Base-by-base conservation (phyloP, 148 eudicot species). In the Chenopodium album region DNA sequence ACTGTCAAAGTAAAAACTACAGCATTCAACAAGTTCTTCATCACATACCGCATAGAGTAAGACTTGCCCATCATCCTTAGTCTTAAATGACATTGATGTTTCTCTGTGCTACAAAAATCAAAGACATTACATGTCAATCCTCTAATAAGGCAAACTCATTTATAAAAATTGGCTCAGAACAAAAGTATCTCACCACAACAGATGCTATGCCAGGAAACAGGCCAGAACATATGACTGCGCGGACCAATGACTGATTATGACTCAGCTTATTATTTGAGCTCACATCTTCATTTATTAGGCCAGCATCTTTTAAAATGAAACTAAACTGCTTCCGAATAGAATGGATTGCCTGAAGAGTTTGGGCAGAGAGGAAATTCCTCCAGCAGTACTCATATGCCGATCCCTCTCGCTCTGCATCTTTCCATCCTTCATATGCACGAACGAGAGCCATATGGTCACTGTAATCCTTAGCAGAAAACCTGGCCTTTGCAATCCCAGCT, bases 371-470 rank as follows among this genome's bases (percentile, higher is more conserved):
- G 78, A 97, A 97, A 85, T 94, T 97, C 85, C 98, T 94, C 99
- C 99, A 97, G 88, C 99, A 97, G 73, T 88, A 97, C 84, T 97
- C 99, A 66, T 97, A 97, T n/a, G 97, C 94, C 16, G 99, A 91
- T 83, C 99, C 99, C 89, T 92, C 99, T 86, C 97, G 89, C 64
- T 97, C 98, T 28, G 99, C 98, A 81, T 97, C 99, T 86, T 94
- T 97, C 99, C 99, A 97, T 84, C 99, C 99, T 90, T 97, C 99
- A 87, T 92, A 97, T 78, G 99, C 99, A 87, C 99, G 99, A 66
- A 97, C 99, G 86, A 97, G 98, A 79, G 99, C 99, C 99, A 97
- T 97, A 82, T 97, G 99, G 84, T 97, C 99, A 79, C 99, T 97
- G 85, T 94, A 97, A 87, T 97, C 99, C 90, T 97, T 97, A 4